Base-by-base conservation (phyloP, 768 basidiomycete genomes). In the Ephemerocybe angulata region DNA sequence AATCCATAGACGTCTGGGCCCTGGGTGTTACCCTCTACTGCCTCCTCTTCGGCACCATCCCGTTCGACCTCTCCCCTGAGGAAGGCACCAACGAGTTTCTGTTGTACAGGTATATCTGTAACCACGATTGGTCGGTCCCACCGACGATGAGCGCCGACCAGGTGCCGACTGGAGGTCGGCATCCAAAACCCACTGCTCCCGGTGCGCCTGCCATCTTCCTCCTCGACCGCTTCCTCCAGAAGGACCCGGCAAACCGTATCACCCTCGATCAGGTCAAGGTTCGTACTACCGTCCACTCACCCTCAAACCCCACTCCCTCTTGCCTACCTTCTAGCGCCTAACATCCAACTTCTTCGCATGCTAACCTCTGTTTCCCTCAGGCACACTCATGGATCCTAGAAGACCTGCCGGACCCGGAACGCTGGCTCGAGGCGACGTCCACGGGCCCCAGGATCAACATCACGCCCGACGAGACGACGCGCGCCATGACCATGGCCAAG, bases 1-100 rank as follows among this genome's bases (percentile, higher is more conserved):
- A 94, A 67, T 86, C 93, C 3, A 96, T 98, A 66, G 97, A 99
- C 65, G 83, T 99, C 30, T 99, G 97, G 97, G 96, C 97, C 0
- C 80, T 99, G 2, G 97, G 97, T 22, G 89, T 98, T 28, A 99
- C 97, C 2, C 76, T 98, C 4, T 98, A 93, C 71, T 96, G 94
- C 66, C 81, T 98, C 43, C 79, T 98, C 1, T 98, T 96, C 60
- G 97, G 93, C 10, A 76, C 74, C 53, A 83, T 88, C 1, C 96
- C 96, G 1, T 98, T 94, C 70, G 56, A 64, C 21, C 60, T 72
- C 2, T 63, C 65, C 41, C 57, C 72, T 50, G 53, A 62, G 61
- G 61, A 56, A 22, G 61, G 61, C 22, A 65, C n/a, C n/a, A n/a
- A 69, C 31, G 90, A 94, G 70, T 97, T 83, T 67, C 79, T 79